Percentiles rank a stretch among this genome's conserved stretches.
These are phyloP conservation scores for Aspergillus tubingensis DNA, from an alignment of 2,329 filamentous ascomycete species.

Conservation along the genomic window DNA sequence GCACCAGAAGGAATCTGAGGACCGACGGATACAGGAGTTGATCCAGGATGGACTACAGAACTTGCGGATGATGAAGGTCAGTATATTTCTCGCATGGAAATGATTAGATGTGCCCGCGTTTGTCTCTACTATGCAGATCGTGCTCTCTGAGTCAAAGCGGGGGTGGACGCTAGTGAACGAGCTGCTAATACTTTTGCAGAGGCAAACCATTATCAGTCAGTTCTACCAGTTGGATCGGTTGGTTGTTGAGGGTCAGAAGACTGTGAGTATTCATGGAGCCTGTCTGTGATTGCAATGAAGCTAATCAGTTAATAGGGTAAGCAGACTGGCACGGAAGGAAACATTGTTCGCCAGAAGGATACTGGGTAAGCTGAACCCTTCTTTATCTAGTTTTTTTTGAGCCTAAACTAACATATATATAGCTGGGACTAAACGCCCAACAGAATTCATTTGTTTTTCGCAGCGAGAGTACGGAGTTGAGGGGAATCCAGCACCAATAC, in stretches of 20 bases:
- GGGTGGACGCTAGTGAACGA: background rate
- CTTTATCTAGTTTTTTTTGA: background rate
- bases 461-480: conserved; percentile 6
- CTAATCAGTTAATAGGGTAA: conserved; percentile 28
- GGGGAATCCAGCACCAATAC: conserved; percentile 11
- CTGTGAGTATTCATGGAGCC: conserved; percentile 53
- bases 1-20: conserved; percentile 71
- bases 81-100: conserved; percentile 29
- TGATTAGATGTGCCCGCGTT: background rate
- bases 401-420: conserved; percentile 10
- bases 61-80: conserved; percentile 86
- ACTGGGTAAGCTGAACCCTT: conserved; percentile 59
- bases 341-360: conserved; percentile 74
- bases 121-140: background rate
- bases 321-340: conserved; percentile 64
- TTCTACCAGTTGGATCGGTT: conserved; percentile 91
- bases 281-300: background rate
- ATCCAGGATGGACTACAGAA: conserved; percentile 86
- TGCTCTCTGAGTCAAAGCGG: background rate
- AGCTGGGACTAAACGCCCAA: conserved; percentile 33
- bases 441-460: background rate
- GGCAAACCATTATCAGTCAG: conserved; percentile 91
- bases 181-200: conserved; percentile 55
- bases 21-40: conserved; percentile 78
- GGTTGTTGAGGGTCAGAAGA: conserved; percentile 86